These are phyloP conservation scores for Pyrus hybrid DNA, from an alignment of 331 rosid species.

Conservation along the genomic window DNA sequence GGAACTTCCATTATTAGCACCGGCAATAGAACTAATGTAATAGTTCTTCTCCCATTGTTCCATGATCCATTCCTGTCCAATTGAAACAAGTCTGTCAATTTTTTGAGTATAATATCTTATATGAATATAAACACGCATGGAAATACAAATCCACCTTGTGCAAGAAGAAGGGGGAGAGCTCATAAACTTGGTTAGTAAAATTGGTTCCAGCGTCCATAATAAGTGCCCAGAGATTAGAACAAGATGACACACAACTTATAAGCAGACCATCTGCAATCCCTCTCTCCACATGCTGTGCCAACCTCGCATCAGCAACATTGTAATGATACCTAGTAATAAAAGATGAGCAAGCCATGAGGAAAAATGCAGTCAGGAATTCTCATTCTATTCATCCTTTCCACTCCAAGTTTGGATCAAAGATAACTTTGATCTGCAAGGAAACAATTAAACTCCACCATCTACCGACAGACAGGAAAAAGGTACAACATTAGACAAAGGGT, in stretches of 20 bases:
- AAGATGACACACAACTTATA: conserved; percentile 82
- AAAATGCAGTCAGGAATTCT: not conserved
- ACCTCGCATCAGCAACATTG: conserved; percentile 79
- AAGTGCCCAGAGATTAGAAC: conserved; percentile 93
- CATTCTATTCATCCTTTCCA: not conserved
- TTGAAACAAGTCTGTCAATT: conserved; percentile 5
- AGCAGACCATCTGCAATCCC: conserved; percentile 90
- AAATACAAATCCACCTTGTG: conserved; percentile 57
- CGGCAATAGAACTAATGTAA: conserved; percentile 87
- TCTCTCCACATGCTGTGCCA: conserved; percentile 82
- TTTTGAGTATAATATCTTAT: not conserved
- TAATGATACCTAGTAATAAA: conserved; percentile 67
- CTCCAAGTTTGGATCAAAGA: not conserved
- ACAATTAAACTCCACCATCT: not conserved
- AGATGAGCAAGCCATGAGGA: not conserved
- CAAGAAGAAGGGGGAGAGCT: conserved; percentile 69
- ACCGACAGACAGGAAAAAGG: not conserved
- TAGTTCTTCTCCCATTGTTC: conserved; percentile 94
- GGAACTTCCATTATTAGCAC: conserved; percentile 76
- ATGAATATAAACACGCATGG: conserved; percentile 3
- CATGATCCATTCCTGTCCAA: conserved; percentile 81
- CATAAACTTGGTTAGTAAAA: conserved; percentile 70
- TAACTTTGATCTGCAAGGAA: not conserved
- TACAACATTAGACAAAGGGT: not conserved
- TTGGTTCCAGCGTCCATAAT: conserved; percentile 97